Evolutionary conservation across 1,284 basidiomycete genomes (phyloP).

Genomic region (Moniliophthora roreri): DNA sequence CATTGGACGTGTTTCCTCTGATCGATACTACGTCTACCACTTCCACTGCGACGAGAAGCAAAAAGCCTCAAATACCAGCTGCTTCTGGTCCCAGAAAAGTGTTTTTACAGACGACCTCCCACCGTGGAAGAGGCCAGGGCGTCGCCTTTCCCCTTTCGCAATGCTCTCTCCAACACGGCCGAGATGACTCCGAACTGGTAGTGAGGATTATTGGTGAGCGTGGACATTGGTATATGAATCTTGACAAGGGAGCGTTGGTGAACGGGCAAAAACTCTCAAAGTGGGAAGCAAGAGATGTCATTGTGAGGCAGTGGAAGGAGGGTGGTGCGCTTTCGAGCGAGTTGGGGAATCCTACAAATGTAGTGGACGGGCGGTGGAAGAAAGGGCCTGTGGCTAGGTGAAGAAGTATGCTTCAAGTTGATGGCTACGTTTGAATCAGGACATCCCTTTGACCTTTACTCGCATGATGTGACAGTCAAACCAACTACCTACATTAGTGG

Average conservation of each 20-base stretch:
- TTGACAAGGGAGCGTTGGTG: slow-evolving; percentile 32
- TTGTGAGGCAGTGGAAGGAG: slow-evolving; percentile 24
- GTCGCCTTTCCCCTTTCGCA: slow-evolving; percentile 30
- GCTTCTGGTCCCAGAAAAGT: slow-evolving; percentile 22
- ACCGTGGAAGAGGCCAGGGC: slow-evolving; percentile 33
- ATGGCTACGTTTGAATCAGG: no score
- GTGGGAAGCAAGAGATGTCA: slow-evolving; percentile 21
- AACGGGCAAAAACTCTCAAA: slow-evolving; percentile 26
- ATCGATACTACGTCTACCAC: slow-evolving; percentile 1
- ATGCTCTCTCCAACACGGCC: slow-evolving; percentile 32
- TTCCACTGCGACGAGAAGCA: no score
- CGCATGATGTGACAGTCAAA: no score
- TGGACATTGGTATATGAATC: slow-evolving; percentile 40
- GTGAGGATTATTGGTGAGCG: slow-evolving; percentile 34
- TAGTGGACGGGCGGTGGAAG: slow-evolving; percentile 25
- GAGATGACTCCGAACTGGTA: slow-evolving; percentile 36
- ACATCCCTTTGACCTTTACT: no score
- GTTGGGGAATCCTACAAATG: slow-evolving; percentile 10
- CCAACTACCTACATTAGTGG: no score
- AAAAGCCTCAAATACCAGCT: slow-evolving; percentile 4
- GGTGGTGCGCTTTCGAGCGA: slow-evolving; percentile 21
- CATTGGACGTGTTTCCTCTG: slow-evolving; percentile 32
- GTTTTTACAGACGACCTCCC: slow-evolving; percentile 40
- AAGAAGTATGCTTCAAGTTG: no score
- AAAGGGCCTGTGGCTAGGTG: slow-evolving; percentile 22